Base-by-base conservation (phyloP, 352 stramenopile genomes). In the Phytophthora melonis region DNA sequence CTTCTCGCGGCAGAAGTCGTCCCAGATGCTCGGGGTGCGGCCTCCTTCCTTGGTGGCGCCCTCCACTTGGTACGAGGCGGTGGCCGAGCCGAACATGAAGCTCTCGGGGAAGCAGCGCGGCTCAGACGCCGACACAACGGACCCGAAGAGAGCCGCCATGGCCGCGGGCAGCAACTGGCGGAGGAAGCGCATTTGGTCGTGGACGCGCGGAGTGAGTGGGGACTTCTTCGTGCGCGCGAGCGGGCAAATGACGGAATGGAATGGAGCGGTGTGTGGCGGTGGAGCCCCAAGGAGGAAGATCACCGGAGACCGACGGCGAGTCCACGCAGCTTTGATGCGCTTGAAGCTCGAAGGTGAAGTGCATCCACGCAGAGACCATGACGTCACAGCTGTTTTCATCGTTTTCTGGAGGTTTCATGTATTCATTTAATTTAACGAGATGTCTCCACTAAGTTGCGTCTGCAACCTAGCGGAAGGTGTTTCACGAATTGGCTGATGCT, bases 11-110 rank as follows among this genome's bases (percentile, higher is more conserved):
- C 82, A 91, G 72, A 93, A 98, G 36, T 86, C 89, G 84, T 99
- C 96, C 95, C 96, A 99, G 64, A 98, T 98, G 64, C 82, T 89
- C 53, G 74, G 54, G 25, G 88, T 91, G 18, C 91, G 79, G 13
- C 91, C 93, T 30, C 83, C 90, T 47, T 91, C 82, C 27, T 94
- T 82, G 25, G 66, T 73, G 2, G 81, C 94, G 19, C 95, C 96
- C 87, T 99, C 96, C 23, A 98, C 92, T 81, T 98, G 93, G 81
- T 97, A 98, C 23, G 86, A 75, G 1, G 93, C 90, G 10, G 93
- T 98, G 14, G 93, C 91, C 14, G 81, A 80, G 23, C 94, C 94
- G 68, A 90, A 97, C 41, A 92, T 66, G 75, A 98, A 98, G 23
- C 63, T 59, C n/a, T 79, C 53, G 6, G 78, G 78, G 66, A 88